Evolutionary conservation across 768 basidiomycete genomes (phyloP).

Genomic region (Mrakia gelida): DNA sequence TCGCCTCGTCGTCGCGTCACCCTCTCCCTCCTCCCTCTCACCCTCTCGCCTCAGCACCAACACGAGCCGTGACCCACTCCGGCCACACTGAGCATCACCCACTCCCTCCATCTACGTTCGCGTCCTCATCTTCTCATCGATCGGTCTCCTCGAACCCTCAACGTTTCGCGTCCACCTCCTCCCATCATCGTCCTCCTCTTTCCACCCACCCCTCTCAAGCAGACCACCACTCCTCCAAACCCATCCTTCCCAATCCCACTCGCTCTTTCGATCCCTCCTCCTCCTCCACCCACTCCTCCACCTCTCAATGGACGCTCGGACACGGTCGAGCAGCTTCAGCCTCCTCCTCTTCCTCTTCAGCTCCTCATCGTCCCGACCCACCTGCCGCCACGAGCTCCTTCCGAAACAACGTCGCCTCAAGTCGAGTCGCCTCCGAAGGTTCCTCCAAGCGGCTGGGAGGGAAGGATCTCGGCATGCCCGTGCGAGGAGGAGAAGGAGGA

Average conservation of each 20-base stretch:
- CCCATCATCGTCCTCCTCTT: not conserved
- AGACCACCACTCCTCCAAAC: not conserved
- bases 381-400: not conserved
- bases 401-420: not conserved
- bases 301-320: too few species aligned
- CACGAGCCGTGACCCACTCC: not conserved
- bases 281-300: too few species aligned
- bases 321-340: not conserved
- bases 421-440: not conserved
- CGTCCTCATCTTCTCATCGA: not conserved
- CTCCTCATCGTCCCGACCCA: not conserved
- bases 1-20: slow-evolving; percentile 6
- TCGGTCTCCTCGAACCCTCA: not conserved
- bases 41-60: not conserved
- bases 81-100: not conserved
- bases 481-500: slow-evolving; percentile 14
- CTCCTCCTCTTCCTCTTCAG: not conserved
- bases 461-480: not conserved
- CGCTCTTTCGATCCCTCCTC: not conserved
- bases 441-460: not conserved
- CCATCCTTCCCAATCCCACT: not conserved
- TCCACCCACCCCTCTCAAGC: not conserved
- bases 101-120: not conserved
- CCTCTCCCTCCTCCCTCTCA: not conserved
- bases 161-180: not conserved